These are phyloP conservation scores for Eugenia klotzschiana DNA, from an alignment of 441 rosid species.

Conservation along the genomic window DNA sequence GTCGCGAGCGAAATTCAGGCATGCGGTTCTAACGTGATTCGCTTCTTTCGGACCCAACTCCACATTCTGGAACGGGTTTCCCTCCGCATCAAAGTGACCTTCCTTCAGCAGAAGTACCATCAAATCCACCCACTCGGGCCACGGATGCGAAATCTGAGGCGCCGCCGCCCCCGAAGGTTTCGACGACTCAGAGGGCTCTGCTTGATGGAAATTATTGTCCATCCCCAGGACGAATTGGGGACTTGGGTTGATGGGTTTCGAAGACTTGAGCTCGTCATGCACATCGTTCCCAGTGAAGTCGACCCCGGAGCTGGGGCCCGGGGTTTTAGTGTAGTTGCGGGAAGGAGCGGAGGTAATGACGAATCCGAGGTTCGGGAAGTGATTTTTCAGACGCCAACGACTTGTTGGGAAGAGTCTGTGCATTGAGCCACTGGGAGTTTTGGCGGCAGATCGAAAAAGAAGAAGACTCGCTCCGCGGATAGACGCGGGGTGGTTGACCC, in stretches of 20 bases:
- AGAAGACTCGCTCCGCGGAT: neutral
- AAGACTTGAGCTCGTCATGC: conserved; percentile 10
- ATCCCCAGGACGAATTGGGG: neutral
- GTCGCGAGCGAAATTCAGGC: conserved; percentile 68
- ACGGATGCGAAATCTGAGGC: conserved; percentile 42
- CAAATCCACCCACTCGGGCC: conserved; percentile 70
- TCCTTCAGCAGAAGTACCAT: conserved; percentile 41
- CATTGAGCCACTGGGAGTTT: conserved; percentile 2
- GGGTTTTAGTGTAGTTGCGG: conserved; percentile 6
- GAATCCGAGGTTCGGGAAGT: neutral
- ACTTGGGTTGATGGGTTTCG: conserved; percentile 2
- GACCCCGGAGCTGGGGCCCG: conserved; percentile 4
- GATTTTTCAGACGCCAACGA: neutral
- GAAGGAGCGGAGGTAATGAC: conserved; percentile 1
- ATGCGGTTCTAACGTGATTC: conserved; percentile 52
- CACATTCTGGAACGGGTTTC: conserved; percentile 18
- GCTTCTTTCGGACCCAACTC: conserved; percentile 35
- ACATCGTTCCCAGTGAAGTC: conserved; percentile 8
- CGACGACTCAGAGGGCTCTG: neutral
- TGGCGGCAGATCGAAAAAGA: neutral
- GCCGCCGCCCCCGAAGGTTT: neutral
- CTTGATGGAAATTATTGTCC: neutral
- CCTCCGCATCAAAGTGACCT: conserved; percentile 37
- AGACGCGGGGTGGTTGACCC: neutral
- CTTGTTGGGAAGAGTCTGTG: conserved; percentile 14